Percentiles rank a stretch among this genome's conserved stretches.
These are phyloP conservation scores for Zizania latifolia DNA, from an alignment of 176 grass and related monocot species.

Conservation along the genomic window DNA sequence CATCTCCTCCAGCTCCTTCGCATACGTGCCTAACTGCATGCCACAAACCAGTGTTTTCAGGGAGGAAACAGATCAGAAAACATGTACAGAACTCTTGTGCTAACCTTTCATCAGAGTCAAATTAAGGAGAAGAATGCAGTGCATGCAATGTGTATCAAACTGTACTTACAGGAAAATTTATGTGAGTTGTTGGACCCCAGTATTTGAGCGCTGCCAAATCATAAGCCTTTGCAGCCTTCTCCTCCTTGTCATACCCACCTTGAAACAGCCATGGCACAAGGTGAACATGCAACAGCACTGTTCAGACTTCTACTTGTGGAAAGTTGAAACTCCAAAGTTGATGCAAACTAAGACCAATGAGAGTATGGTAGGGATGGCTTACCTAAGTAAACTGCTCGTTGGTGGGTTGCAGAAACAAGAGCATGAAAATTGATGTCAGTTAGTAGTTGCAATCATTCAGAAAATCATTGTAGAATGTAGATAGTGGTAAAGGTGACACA, in stretches of 20 bases:
- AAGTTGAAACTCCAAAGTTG: neutral
- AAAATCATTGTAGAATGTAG: neutral
- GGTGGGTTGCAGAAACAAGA: neutral
- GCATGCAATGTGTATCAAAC: neutral
- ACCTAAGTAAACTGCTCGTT: slow-evolving; percentile 86
- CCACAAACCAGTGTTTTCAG: neutral
- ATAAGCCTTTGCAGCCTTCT: slow-evolving; percentile 87
- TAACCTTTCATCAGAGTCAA: neutral
- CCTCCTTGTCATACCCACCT: slow-evolving; percentile 94
- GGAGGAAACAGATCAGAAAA: neutral
- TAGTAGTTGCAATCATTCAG: neutral
- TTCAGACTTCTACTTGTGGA: neutral
- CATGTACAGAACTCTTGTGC: neutral
- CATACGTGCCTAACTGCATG: slow-evolving; percentile 55
- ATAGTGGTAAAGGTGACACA: neutral
- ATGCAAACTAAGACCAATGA: neutral
- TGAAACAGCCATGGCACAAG: slow-evolving; percentile 8
- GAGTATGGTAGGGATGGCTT: slow-evolving; percentile 16
- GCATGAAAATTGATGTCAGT: slow-evolving; percentile 9
- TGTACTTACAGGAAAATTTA: slow-evolving; percentile 71
- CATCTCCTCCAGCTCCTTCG: slow-evolving; percentile 86
- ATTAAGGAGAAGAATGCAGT: neutral
- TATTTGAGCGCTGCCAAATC: slow-evolving; percentile 94
- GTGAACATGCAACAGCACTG: slow-evolving; percentile 19
- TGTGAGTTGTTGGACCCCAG: slow-evolving; percentile 82